Evolutionary conservation across 306 rosid genomes (phyloP), one percentile per base, ranked within the genome.

Genomic region (Cicer chorassanicum): DNA sequence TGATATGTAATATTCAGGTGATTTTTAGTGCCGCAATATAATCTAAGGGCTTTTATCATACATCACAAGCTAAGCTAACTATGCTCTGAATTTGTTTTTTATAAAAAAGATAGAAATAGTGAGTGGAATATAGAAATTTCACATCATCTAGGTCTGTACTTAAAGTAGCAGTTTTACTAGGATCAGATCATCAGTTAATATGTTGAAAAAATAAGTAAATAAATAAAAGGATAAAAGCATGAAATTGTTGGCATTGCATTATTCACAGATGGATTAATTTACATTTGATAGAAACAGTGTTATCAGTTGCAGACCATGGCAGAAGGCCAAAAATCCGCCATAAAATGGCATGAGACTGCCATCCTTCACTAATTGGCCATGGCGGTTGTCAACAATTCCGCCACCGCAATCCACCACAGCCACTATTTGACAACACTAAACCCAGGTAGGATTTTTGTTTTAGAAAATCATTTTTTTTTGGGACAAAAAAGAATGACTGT

Each of bases 61-160:
- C 75, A 59, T 42, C 43, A 42, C 67, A 42, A 72, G 56, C 14
- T 77, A 56, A 72, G 56, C 14, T 77, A 34, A n/a, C 10, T 6
- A 8, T 65, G 45, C 39, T 34, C 9, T 18, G 45, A 19, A 10
- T 68, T 54, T 14, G 14, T 19, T 55, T 64, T 54, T 29, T 29
- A 24, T n/a, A 1, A 7, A 2, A 0, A 53, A 29, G 36, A 42
- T 54, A 65, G 74, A 50, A 39, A 13, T n/a, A 6, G 15, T 21
- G 46, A 42, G 16, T 11, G 10, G 4, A 34, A 54, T 7, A 21
- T 55, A 45, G 21, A 72, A 39, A 36, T 34, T 15, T 36, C 38
- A 40, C 18, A 59, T 60, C 49, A 5, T 65, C 71, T 19, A 72
- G 68, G 42, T 79, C 18, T 56, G 55, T 15, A 18, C 54, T 46